phyloP scores from a whole-genome alignment of 1,284 basidiomycete species.

The Cryptococcus wingfieldii region DNA sequence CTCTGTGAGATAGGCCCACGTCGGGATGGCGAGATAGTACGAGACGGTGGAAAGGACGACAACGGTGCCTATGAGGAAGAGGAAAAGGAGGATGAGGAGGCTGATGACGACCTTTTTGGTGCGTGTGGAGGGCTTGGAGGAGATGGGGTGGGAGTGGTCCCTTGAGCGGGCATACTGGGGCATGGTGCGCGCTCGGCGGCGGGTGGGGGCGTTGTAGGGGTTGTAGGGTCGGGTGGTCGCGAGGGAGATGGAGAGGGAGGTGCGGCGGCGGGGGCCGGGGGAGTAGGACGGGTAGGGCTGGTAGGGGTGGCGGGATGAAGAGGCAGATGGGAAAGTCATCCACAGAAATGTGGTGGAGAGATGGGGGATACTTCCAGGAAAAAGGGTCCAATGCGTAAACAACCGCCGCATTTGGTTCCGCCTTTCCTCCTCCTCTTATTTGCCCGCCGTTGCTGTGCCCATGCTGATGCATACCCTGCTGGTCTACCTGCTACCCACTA shows the following conservation, averaged over 20 bases:
- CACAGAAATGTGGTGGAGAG: neutral
- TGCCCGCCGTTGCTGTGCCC: neutral
- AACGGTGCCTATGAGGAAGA: conserved; percentile 85
- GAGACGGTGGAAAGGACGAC: conserved; percentile 85
- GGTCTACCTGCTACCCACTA: neutral
- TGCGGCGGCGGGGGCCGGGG: conserved; percentile 7
- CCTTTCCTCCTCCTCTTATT: too few relatives aligned
- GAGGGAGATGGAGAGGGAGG: conserved; percentile 10
- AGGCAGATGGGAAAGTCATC: neutral
- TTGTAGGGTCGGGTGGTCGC: neutral
- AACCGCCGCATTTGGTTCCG: too few relatives aligned
- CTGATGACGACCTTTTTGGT: conserved; percentile 54
- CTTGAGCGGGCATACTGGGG: conserved; percentile 1
- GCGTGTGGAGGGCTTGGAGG: neutral
- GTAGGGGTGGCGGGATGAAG: conserved; percentile 3
- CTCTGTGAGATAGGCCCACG: conserved; percentile 72
- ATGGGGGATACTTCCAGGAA: too few relatives aligned
- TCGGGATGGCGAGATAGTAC: conserved; percentile 81
- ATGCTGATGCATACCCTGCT: neutral
- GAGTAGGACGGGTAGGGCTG: conserved; percentile 1
- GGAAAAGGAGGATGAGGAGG: conserved; percentile 70
- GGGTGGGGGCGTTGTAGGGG: neutral
- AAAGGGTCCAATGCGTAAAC: neutral
- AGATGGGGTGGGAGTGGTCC: neutral
- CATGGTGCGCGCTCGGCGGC: conserved; percentile 12